phyloP scores from a whole-genome alignment of 1,284 basidiomycete species.

The Trichosporon sp. region DNA sequence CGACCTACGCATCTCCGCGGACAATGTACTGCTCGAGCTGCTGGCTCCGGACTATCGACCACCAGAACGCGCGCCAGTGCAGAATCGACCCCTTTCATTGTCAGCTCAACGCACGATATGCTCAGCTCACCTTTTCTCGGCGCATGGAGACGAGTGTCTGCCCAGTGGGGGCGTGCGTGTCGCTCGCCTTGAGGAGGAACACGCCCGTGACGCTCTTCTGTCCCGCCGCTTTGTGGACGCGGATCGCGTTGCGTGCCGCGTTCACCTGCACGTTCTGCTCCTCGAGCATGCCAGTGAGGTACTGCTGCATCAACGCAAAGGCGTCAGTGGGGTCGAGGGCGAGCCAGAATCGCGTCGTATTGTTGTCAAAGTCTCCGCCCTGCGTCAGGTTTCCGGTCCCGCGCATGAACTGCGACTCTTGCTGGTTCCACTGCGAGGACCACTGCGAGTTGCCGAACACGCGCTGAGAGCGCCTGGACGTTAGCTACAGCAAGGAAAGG shows the following conservation, averaged over 20 bases:
- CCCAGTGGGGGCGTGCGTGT: constrained; percentile 42
- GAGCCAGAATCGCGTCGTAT: constrained; percentile 55
- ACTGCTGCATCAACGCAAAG: constrained; percentile 38
- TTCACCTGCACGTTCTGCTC: constrained; percentile 36
- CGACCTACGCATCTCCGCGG: constrained; percentile 36
- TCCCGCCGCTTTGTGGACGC: constrained; percentile 48
- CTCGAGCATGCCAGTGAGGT: constrained; percentile 34
- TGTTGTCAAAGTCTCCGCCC: constrained; percentile 48
- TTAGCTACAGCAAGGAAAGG: constrained; percentile 4
- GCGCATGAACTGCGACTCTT: constrained; percentile 55
- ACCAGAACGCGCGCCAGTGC: constrained; percentile 56
- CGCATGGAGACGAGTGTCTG: constrained; percentile 49
- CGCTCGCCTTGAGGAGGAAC: constrained; percentile 40
- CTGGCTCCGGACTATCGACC: constrained; percentile 45
- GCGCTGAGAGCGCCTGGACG: constrained; percentile 43
- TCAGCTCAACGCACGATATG: background rate
- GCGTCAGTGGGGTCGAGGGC: constrained; percentile 37
- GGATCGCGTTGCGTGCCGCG: constrained; percentile 28
- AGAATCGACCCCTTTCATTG: constrained; percentile 47
- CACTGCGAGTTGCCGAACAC: constrained; percentile 45
- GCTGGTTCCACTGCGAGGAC: constrained; percentile 46
- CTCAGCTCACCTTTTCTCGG: constrained; percentile 42
- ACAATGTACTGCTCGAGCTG: constrained; percentile 48
- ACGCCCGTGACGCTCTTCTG: constrained; percentile 43
- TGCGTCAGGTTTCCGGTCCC: constrained; percentile 55